phyloP scores from a whole-genome alignment of 176 grass and related monocot genomes.

The Triticum dicoccoides region DNA sequence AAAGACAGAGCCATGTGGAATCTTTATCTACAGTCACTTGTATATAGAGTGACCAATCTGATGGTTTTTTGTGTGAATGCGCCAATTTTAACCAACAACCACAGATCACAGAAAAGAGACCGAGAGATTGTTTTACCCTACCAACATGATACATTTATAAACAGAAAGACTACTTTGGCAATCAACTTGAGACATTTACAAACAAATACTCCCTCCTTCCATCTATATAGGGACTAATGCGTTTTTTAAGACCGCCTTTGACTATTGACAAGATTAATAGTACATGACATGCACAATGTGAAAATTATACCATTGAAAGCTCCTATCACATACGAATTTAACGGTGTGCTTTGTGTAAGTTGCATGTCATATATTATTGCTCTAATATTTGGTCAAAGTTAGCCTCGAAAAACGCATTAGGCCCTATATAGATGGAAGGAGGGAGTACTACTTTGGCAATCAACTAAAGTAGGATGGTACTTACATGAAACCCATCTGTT shows the following conservation, averaged over 20 bases:
- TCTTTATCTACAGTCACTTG: not conserved
- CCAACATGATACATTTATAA: not conserved
- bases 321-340: too few relatives aligned
- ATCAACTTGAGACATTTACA: not conserved
- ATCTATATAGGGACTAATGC: too few relatives aligned
- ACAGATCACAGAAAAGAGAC: not conserved
- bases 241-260: too few relatives aligned
- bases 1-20: not conserved
- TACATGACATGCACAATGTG: too few relatives aligned
- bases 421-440: too few relatives aligned
- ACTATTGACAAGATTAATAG: too few relatives aligned
- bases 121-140: not conserved
- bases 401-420: too few relatives aligned
- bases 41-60: not conserved
- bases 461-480: constrained; percentile 31
- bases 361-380: too few relatives aligned
- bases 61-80: constrained; percentile 6
- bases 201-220: too few relatives aligned
- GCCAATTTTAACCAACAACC: not conserved
- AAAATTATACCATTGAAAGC: too few relatives aligned
- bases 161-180: not conserved
- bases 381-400: too few relatives aligned
- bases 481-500: constrained; percentile 97
- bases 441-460: not conserved
- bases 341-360: too few relatives aligned